phyloP scores from a whole-genome alignment of 2,329 filamentous ascomycete genomes.

The Aspergillus pseudonomiae region DNA sequence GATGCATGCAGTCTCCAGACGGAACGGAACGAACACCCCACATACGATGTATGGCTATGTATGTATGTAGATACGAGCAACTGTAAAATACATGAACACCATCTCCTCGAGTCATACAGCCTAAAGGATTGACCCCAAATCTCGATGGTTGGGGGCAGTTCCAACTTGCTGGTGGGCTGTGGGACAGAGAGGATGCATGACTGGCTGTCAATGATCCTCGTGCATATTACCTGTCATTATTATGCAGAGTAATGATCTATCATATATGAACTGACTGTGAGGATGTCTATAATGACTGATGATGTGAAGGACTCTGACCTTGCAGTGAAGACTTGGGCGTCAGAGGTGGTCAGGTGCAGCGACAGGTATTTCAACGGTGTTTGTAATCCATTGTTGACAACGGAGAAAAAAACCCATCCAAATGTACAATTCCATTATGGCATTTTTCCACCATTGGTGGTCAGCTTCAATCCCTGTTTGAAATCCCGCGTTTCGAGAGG shows the following conservation, averaged over 20 bases:
- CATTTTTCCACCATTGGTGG: neutral
- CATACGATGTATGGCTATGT: neutral
- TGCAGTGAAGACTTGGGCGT: neutral
- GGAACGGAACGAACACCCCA: constrained; percentile 9
- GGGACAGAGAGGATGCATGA: neutral
- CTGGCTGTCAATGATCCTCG: constrained; percentile 1
- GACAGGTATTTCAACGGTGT: neutral
- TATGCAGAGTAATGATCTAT: constrained; percentile 8
- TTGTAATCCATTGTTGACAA: neutral
- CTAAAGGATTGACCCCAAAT: neutral
- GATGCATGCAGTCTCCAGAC: neutral
- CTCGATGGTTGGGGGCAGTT: neutral
- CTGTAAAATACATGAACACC: neutral
- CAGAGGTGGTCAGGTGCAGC: neutral
- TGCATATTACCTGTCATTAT: constrained; percentile 8
- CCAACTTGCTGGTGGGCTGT: neutral
- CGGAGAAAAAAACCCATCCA: neutral
- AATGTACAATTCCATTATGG: neutral
- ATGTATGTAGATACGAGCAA: constrained; percentile 1
- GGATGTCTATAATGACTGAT: neutral
- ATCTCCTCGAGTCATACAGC: neutral
- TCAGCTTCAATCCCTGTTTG: neutral
- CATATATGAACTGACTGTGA: neutral
- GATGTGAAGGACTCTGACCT: neutral
- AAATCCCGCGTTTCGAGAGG: neutral